Evolutionary conservation across 2,329 filamentous ascomycete species (phyloP), one percentile per base, ranked within the genome.

Genomic region (Pleomassaria siparia): DNA sequence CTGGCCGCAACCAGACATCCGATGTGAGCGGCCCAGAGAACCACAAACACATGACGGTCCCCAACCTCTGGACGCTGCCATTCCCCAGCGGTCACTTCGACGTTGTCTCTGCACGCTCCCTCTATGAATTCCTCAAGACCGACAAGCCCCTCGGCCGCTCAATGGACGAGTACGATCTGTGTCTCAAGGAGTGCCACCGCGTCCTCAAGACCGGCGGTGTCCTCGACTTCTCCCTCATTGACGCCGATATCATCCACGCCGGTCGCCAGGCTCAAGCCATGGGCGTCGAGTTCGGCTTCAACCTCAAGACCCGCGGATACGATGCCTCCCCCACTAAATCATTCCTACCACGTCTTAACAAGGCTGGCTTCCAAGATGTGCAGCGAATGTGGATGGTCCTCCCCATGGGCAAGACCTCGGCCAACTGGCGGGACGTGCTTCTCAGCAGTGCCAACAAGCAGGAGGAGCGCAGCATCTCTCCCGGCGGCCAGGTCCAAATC

Each of bases 201-300:
- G 87, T 95, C 49, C 84, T 96, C 58, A 96, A 96, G 75, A 91
- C 92, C 0, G 91, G 90, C 42, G 94, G 94, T 25, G 92, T 92
- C 70, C 76, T 99, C 49, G 94, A 99, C 66, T 99, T 94, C 74
- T 86, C 84, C 53, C 74, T 97, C 36, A 82, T 97, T 59, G 94
- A 99, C 70, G 88, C 91, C 1, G 91, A 95, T 63, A 85, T 99
- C 59, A 84, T 95, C 53, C 91, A 91, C 56, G 85, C 90, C 0
- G 91, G 91, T 0, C 85, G 88, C 0, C 78, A 86, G 16, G 89
- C 86, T 28, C 84, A 89, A 47, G 89, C 90, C 37, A 87, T 94
- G 69, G 88, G 87, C 40, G 89, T 95, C 45, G 91, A 97, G 71
- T 97, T 99, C 64, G 87, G 88, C 32, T 95, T 94, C 76, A 86